Conservation (phyloP, 768 basidiomycete species). For the Boletus insuetus region DNA sequence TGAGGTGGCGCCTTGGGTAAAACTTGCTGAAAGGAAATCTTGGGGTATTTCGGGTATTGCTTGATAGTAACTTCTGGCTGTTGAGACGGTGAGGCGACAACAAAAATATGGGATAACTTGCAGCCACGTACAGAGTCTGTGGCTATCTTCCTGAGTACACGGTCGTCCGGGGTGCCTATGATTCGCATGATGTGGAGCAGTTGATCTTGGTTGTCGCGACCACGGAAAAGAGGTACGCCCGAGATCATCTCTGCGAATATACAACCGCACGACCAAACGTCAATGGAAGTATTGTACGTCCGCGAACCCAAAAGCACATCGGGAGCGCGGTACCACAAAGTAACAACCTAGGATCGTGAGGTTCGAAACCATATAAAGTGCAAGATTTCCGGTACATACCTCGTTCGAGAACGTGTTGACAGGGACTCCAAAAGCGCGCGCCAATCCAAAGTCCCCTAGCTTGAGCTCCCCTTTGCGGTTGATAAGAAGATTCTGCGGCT, state of each 20-base stretch:
- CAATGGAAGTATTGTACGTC: constrained; percentile 97
- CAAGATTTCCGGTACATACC: constrained; percentile 35
- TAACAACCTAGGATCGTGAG: constrained; percentile 74
- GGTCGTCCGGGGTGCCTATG: constrained; percentile 90
- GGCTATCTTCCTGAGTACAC: constrained; percentile 82
- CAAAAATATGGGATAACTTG: background rate
- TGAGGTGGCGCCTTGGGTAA: constrained; percentile 84
- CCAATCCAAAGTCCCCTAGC: constrained; percentile 96
- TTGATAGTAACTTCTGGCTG: constrained; percentile 84
- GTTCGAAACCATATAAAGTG: background rate
- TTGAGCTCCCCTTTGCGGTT: constrained; percentile 97
- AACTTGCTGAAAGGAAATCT: constrained; percentile 76
- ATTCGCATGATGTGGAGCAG: constrained; percentile 97
- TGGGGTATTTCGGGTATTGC: constrained; percentile 84
- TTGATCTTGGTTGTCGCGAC: constrained; percentile 96
- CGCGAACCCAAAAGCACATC: constrained; percentile 96
- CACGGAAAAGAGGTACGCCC: constrained; percentile 94
- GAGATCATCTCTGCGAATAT: constrained; percentile 99
- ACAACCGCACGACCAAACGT: constrained; percentile 98
- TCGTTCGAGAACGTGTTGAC: constrained; percentile 99
- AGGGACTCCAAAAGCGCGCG: constrained; percentile 96
- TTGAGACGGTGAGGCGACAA: constrained; percentile 6
- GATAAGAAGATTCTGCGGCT: constrained; percentile 97
- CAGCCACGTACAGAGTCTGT: constrained; percentile 72
- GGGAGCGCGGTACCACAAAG: constrained; percentile 97